phyloP scores from a whole-genome alignment of 768 basidiomycete species.

The Hirschioporus abietinus region DNA sequence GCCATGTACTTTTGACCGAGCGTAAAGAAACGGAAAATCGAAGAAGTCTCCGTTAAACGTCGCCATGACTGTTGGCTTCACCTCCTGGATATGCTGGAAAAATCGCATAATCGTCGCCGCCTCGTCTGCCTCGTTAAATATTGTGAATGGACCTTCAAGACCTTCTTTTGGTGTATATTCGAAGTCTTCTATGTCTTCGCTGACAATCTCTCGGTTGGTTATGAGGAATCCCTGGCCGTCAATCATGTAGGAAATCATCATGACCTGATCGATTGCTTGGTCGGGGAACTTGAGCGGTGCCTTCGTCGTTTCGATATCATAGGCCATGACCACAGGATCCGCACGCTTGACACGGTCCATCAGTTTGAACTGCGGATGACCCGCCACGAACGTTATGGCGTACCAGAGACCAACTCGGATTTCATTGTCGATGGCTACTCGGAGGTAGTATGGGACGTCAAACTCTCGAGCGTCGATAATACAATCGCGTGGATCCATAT shows the following conservation, averaged over 20 bases:
- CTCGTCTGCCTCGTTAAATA: conserved; percentile 94
- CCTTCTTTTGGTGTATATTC: conserved; percentile 99
- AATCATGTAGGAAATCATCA: conserved; percentile 99
- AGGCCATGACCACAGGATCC: conserved; percentile 98
- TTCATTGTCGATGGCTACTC: conserved; percentile 99
- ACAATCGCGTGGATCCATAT: conserved; percentile 83
- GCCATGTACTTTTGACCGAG: conserved; percentile 78
- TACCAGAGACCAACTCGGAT: conserved; percentile 99
- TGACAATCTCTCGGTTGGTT: conserved; percentile 95
- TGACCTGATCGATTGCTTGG: conserved; percentile 92
- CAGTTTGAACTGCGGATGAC: conserved; percentile 65
- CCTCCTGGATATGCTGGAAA: conserved; percentile 90
- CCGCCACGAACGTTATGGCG: conserved; percentile 73
- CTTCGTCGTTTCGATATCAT: conserved; percentile 98
- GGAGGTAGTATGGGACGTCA: conserved; percentile 95
- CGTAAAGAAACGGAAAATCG: conserved; percentile 95
- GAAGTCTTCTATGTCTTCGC: conserved; percentile 96
- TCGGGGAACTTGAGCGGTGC: conserved; percentile 99
- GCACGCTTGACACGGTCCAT: conserved; percentile 96
- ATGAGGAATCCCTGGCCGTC: conserved; percentile 97
- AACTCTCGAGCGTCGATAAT: conserved; percentile 95
- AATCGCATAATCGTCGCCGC: conserved; percentile 78
- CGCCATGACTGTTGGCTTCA: conserved; percentile 94
- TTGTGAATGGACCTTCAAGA: conserved; percentile 91
- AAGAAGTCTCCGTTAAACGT: conserved; percentile 99